These are phyloP conservation scores for Erucastrum elatum DNA, from an alignment of 345 rosid species.

Conservation along the genomic window DNA sequence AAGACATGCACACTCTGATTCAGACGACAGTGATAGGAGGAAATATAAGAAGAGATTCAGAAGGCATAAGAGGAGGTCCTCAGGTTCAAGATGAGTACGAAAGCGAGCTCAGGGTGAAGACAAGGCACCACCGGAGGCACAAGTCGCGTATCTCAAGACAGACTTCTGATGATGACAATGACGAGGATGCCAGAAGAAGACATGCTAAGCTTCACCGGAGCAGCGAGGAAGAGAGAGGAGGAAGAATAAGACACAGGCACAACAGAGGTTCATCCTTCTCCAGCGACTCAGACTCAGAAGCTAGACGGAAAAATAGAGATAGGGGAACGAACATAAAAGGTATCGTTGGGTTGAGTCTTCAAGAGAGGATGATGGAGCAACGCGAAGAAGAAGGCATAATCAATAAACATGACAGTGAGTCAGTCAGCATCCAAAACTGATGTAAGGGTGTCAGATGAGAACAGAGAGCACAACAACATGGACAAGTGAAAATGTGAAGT, in stretches of 20 bases:
- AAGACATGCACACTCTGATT: slow-evolving; percentile 45
- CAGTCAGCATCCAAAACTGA: slow-evolving; percentile 24
- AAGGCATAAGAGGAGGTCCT: slow-evolving; percentile 50
- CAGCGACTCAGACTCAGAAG: slow-evolving; percentile 37
- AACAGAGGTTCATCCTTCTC: slow-evolving; percentile 33
- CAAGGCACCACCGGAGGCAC: slow-evolving; percentile 45
- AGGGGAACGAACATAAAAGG: slow-evolving; percentile 44
- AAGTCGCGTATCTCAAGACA: slow-evolving; percentile 46
- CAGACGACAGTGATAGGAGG: slow-evolving; percentile 53
- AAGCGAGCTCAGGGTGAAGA: slow-evolving; percentile 48
- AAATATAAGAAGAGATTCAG: slow-evolving; percentile 57
- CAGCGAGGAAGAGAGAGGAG: slow-evolving; percentile 38
- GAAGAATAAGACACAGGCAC: slow-evolving; percentile 47
- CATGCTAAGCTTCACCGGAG: slow-evolving; percentile 35
- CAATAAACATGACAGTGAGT: slow-evolving; percentile 13
- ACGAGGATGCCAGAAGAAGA: slow-evolving; percentile 27
- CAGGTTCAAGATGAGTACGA: slow-evolving; percentile 44
- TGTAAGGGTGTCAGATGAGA: slow-evolving; percentile 25
- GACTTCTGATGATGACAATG: slow-evolving; percentile 43
- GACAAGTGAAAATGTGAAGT: slow-evolving; percentile 21
- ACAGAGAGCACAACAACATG: slow-evolving; percentile 12
- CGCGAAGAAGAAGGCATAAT: slow-evolving; percentile 11
- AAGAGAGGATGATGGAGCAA: slow-evolving; percentile 30
- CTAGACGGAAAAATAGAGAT: slow-evolving; percentile 18
- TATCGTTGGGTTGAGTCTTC: slow-evolving; percentile 36